A percentile compares a stretch with the other conserved stretches of the same genome.
phyloP scores from a whole-genome alignment of 106 monocot species.

The Dendrobium chrysotoxum region DNA sequence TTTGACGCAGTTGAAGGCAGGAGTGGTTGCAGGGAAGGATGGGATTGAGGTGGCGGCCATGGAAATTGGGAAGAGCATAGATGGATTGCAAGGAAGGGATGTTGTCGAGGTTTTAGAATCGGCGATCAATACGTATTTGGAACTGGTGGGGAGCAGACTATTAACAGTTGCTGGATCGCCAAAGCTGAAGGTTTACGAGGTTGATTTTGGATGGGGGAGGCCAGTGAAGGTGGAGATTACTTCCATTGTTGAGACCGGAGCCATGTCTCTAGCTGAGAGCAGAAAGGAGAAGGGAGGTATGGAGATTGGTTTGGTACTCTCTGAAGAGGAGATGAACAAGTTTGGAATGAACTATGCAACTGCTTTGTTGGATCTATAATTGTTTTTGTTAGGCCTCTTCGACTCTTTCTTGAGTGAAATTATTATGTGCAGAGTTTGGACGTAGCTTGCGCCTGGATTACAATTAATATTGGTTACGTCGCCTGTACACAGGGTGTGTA shows the following conservation, averaged over 20 bases:
- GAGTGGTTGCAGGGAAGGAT: neutral
- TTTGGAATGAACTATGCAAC: neutral
- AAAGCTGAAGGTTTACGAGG: slow-evolving; percentile 20
- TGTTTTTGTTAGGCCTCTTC: no score
- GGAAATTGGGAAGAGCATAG: slow-evolving; percentile 1
- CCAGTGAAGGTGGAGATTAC: slow-evolving; percentile 12
- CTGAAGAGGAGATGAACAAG: neutral
- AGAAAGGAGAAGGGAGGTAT: slow-evolving; percentile 4
- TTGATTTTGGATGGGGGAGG: slow-evolving; percentile 21
- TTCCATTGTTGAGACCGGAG: slow-evolving; percentile 11
- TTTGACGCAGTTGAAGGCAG: neutral
- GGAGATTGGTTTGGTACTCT: slow-evolving; percentile 11
- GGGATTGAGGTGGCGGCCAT: slow-evolving; percentile 4
- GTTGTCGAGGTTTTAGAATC: neutral
- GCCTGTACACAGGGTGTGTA: no score
- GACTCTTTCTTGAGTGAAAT: no score
- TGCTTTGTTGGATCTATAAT: neutral
- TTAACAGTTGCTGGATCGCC: slow-evolving; percentile 4
- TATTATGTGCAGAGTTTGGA: no score
- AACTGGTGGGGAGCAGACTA: neutral
- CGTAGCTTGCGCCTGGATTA: no score
- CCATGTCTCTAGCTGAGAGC: slow-evolving; percentile 9
- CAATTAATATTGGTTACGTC: no score
- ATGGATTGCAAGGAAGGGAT: neutral
- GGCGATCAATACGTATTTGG: no score